Conservation (phyloP, 2,329 filamentous ascomycete species). For the Fusarium penzigii region DNA sequence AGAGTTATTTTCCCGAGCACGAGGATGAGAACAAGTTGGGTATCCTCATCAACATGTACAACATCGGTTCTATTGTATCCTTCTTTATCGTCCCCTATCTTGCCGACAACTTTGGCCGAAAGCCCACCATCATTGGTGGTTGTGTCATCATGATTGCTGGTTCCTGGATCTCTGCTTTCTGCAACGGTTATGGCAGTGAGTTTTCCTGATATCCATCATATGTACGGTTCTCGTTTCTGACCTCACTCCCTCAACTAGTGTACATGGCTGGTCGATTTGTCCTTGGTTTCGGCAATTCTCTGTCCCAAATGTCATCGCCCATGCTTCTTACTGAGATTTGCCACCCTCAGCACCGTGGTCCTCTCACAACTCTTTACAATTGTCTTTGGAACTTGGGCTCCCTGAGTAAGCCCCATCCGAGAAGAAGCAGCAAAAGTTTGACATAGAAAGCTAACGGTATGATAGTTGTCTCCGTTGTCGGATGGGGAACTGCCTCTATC, state of each 20-base stretch:
- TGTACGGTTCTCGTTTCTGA: background rate
- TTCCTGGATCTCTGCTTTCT: slow-evolving; percentile 43
- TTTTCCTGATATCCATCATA: slow-evolving; percentile 1
- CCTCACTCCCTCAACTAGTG: slow-evolving; percentile 26
- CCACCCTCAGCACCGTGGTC: slow-evolving; percentile 68
- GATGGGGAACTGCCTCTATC: slow-evolving; percentile 63
- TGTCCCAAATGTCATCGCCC: slow-evolving; percentile 64
- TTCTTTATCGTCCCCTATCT: slow-evolving; percentile 49
- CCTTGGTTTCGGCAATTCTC: slow-evolving; percentile 66
- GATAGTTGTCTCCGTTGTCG: slow-evolving; percentile 58
- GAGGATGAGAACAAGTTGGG: slow-evolving; percentile 45
- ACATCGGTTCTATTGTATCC: slow-evolving; percentile 49
- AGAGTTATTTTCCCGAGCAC: slow-evolving; percentile 48
- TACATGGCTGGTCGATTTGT: slow-evolving; percentile 41
- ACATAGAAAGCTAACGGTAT: background rate
- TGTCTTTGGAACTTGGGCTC: slow-evolving; percentile 66
- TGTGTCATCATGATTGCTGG: slow-evolving; percentile 49
- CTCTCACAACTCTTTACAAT: slow-evolving; percentile 67
- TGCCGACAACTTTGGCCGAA: slow-evolving; percentile 45
- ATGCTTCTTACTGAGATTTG: slow-evolving; percentile 66
- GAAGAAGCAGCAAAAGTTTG: background rate
- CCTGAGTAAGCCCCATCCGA: slow-evolving; percentile 30
- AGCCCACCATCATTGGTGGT: slow-evolving; percentile 44
- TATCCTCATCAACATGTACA: slow-evolving; percentile 54
- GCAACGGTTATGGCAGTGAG: slow-evolving; percentile 45